Conservation (phyloP, 2,329 filamentous ascomycete species). For the Beauveria sp. region DNA sequence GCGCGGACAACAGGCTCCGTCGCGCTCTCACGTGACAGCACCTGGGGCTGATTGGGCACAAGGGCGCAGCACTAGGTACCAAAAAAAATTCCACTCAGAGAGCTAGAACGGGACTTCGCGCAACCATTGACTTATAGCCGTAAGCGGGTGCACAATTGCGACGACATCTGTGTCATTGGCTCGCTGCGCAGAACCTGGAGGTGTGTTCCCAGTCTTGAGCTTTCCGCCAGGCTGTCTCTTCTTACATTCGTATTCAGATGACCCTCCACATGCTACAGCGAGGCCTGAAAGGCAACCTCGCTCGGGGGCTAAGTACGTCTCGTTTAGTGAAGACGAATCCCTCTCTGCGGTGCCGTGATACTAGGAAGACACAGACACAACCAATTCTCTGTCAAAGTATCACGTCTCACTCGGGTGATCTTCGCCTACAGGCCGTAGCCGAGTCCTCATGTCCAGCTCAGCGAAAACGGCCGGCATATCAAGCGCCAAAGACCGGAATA, state of each 20-base stretch:
- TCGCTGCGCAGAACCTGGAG: not conserved
- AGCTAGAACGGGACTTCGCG: not conserved
- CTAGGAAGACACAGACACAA: not conserved
- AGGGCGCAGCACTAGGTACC: not conserved
- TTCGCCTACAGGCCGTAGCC: not conserved
- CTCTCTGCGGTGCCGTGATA: not conserved
- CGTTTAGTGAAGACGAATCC: not conserved
- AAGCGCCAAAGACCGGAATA: slow-evolving; percentile 63
- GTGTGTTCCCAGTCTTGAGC: not conserved
- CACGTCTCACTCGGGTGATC: slow-evolving; percentile 4
- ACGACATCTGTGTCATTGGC: not conserved
- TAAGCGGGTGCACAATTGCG: not conserved
- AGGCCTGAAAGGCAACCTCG: not conserved
- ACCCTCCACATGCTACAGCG: not conserved
- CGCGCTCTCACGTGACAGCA: slow-evolving; percentile 5
- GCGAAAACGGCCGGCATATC: slow-evolving; percentile 37
- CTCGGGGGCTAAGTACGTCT: not conserved
- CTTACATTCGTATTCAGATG: not conserved
- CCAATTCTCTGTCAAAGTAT: not conserved
- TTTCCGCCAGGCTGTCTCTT: not conserved
- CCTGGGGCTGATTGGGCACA: not conserved
- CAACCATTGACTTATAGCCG: not conserved
- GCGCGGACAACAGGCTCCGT: not conserved
- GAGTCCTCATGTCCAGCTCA: not conserved
- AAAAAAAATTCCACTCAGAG: not conserved